Evolutionary conservation across 2,329 filamentous ascomycete species (phyloP).

Genomic region (Ceratocystis cacaofunesta): DNA sequence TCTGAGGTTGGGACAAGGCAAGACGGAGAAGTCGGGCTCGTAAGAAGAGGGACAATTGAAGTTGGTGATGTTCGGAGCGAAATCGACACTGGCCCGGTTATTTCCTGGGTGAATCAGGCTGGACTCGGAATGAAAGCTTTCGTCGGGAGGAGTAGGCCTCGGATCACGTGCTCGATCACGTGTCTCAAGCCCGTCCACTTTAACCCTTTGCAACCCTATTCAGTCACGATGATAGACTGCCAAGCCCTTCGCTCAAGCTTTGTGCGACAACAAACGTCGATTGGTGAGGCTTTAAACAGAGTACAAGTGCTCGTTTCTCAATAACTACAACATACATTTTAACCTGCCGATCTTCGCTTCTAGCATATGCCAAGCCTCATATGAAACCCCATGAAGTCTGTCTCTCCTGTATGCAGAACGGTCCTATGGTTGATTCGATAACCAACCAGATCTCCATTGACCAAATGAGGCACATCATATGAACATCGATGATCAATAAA

Average conservation of each 20-base stretch:
- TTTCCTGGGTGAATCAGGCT: slow-evolving; percentile 15
- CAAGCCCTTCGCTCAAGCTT: not conserved
- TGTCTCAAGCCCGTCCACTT: not conserved
- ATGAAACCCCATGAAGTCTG: not conserved
- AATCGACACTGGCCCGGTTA: slow-evolving; percentile 16
- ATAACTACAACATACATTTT: not conserved
- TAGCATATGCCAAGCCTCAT: not conserved
- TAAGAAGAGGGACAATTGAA: slow-evolving; percentile 14
- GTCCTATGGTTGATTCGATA: not conserved
- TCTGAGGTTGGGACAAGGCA: slow-evolving; percentile 3
- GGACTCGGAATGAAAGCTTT: slow-evolving; percentile 4
- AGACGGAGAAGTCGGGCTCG: slow-evolving; percentile 4
- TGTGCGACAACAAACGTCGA: not conserved
- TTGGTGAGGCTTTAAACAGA: no score
- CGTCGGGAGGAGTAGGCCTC: not conserved
- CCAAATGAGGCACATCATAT: not conserved
- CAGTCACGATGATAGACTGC: not conserved
- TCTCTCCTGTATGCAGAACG: not conserved
- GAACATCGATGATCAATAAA: not conserved
- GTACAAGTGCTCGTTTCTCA: not conserved
- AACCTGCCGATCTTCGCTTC: not conserved
- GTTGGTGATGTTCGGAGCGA: slow-evolving; percentile 16
- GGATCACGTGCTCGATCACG: not conserved
- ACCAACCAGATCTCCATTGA: not conserved
- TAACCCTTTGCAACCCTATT: not conserved